These are phyloP conservation scores for Pseudognaphalium luteoalbum DNA, from an alignment of 129 eudicot genomes.

Conservation along the genomic window DNA sequence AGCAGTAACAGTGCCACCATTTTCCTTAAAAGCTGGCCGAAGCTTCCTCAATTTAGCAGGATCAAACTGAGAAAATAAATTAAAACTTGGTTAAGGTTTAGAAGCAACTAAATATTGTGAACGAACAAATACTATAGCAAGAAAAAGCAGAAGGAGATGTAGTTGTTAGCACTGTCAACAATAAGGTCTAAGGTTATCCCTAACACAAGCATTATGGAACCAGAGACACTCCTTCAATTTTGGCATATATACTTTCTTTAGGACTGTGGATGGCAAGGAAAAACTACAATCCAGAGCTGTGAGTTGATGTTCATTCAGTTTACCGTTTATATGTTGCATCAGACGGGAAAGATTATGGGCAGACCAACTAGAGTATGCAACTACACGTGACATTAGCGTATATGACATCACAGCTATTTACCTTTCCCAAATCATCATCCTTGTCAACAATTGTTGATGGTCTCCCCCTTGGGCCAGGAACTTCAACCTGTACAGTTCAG, in stretches of 20 bases:
- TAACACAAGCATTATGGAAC: background rate
- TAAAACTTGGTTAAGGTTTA: background rate
- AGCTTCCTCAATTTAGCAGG: conserved; percentile 88
- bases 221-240: background rate
- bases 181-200: no score
- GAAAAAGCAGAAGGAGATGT: conserved; percentile 1
- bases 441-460: conserved; percentile 81
- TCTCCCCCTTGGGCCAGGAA: conserved; percentile 89
- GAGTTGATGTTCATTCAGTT: background rate
- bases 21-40: conserved; percentile 85
- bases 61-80: conserved; percentile 56
- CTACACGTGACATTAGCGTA: conserved; percentile 8
- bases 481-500: conserved; percentile 64
- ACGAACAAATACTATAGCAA: conserved; percentile 1
- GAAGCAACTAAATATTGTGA: background rate
- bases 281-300: conserved; percentile 5
- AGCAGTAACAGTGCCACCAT: conserved; percentile 93
- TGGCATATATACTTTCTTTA: background rate
- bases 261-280: background rate
- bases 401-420: conserved; percentile 25
- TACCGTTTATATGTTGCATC: background rate
- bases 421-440: conserved; percentile 94
- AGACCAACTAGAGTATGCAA: conserved; percentile 1
- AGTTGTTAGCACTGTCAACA: background rate
- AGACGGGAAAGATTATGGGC: background rate